Percentiles rank a stretch among this genome's conserved stretches.
Evolutionary conservation across 192 early-diverging fungal genomes (phyloP).

Genomic region (Chytriomyces sp.): DNA sequence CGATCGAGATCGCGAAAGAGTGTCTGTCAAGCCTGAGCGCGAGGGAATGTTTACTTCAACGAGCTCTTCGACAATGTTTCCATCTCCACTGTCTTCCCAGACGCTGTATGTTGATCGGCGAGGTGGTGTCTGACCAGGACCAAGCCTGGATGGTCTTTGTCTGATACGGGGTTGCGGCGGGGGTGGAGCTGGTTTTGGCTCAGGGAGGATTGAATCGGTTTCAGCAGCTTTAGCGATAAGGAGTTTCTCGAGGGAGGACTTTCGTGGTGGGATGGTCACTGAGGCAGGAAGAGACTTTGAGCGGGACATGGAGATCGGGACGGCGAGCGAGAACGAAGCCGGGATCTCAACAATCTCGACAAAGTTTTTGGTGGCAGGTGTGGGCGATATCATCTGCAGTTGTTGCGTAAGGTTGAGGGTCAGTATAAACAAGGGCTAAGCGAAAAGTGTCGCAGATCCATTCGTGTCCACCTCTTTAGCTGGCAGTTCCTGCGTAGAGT

Average conservation of each 20-base stretch:
- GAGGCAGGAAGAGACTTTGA: background rate
- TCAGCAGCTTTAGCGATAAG: background rate
- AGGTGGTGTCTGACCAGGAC: constrained; percentile 5
- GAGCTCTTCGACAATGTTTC: constrained; percentile 13
- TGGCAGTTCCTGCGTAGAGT: too few relatives aligned
- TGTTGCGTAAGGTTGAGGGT: background rate
- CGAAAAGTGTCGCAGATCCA: too few relatives aligned
- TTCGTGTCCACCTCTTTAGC: too few relatives aligned
- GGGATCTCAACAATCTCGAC: background rate
- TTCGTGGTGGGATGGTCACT: constrained; percentile 4
- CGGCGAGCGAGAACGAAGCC: background rate
- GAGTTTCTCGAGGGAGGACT: constrained; percentile 3
- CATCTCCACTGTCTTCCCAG: constrained; percentile 25
- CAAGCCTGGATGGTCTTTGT: background rate
- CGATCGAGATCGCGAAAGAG: background rate
- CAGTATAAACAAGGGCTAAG: too few relatives aligned
- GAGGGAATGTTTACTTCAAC: constrained; percentile 29
- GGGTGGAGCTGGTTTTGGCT: background rate
- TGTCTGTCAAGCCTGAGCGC: background rate
- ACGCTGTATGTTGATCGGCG: constrained; percentile 10
- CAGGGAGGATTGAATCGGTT: background rate
- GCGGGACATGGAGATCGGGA: background rate
- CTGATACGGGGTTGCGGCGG: background rate
- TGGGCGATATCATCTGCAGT: background rate
- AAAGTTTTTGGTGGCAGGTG: background rate